Evolutionary conservation across 1,139 yeast genomes (phyloP).

Genomic region (Protomyces pachydermus): DNA sequence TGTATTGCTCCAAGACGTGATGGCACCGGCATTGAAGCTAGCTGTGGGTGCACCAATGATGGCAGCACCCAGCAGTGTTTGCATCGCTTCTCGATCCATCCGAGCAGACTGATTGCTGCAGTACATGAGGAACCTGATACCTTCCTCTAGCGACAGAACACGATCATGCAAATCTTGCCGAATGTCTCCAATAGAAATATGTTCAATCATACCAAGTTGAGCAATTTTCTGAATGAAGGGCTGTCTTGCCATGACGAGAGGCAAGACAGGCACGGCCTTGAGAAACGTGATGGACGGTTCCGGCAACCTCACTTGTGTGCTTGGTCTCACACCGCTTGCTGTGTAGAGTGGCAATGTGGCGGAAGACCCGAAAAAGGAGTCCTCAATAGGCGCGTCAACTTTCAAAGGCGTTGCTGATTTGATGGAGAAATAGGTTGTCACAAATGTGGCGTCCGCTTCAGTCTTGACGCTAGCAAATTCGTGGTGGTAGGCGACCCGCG

Average conservation of each 20-base stretch:
- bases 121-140: slow-evolving; percentile 32
- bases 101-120: slow-evolving; percentile 24
- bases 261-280: slow-evolving; percentile 38
- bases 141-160: slow-evolving; percentile 33
- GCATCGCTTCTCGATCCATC: slow-evolving; percentile 25
- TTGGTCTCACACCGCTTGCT: slow-evolving; percentile 38
- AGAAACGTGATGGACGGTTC: slow-evolving; percentile 37
- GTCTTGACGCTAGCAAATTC: slow-evolving; percentile 36
- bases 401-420: slow-evolving; percentile 18
- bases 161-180: slow-evolving; percentile 36
- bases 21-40: slow-evolving; percentile 34
- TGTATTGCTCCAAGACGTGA: slow-evolving; percentile 33
- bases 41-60: slow-evolving; percentile 31
- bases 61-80: slow-evolving; percentile 29
- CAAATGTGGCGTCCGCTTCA: slow-evolving; percentile 7
- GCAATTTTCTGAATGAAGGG: slow-evolving; percentile 38
- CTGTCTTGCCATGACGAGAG: slow-evolving; percentile 34
- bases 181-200: slow-evolving; percentile 36
- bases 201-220: slow-evolving; percentile 34
- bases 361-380: slow-evolving; percentile 23
- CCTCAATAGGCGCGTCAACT: slow-evolving; percentile 19
- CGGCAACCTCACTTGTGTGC: slow-evolving; percentile 38
- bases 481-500: slow-evolving; percentile 41
- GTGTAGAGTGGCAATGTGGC: slow-evolving; percentile 38
- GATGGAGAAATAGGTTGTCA: slow-evolving; percentile 19